Evolutionary conservation across 2,329 filamentous ascomycete species (phyloP).

Genomic region (Pezizomycotina sp.): DNA sequence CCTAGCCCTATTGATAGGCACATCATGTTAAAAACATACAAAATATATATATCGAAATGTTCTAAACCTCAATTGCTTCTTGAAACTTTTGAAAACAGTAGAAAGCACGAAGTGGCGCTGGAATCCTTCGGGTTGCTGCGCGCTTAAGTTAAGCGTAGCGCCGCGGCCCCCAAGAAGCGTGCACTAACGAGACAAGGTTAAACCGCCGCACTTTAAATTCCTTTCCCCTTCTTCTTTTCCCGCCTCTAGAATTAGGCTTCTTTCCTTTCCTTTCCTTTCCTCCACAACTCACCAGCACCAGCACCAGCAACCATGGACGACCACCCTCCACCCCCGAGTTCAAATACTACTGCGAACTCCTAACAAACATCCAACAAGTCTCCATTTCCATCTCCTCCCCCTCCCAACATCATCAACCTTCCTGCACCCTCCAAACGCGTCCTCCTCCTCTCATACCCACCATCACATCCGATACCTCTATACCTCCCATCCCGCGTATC

Average conservation of each 20-base stretch:
- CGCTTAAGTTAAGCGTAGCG: no score
- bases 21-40: no score
- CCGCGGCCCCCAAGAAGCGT: no score
- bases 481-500: conserved; percentile 34
- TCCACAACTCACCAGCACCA: conserved; percentile 2
- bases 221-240: background rate
- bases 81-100: no score
- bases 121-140: no score
- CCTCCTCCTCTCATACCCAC: no score
- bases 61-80: no score
- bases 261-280: conserved; percentile 2
- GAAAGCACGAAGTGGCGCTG: no score
- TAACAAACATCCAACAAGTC: conserved; percentile 48
- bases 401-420: conserved; percentile 25
- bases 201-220: no score
- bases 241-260: background rate
- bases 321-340: conserved; percentile 16
- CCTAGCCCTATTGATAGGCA: no score
- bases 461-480: conserved; percentile 34
- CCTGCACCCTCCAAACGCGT: conserved; percentile 24
- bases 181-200: no score
- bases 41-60: no score
- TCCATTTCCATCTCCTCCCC: conserved; percentile 41
- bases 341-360: conserved; percentile 34
- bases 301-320: conserved; percentile 1